Conservation (phyloP, 495 filamentous ascomycete species). For the Pseudevernia furfuracea region DNA sequence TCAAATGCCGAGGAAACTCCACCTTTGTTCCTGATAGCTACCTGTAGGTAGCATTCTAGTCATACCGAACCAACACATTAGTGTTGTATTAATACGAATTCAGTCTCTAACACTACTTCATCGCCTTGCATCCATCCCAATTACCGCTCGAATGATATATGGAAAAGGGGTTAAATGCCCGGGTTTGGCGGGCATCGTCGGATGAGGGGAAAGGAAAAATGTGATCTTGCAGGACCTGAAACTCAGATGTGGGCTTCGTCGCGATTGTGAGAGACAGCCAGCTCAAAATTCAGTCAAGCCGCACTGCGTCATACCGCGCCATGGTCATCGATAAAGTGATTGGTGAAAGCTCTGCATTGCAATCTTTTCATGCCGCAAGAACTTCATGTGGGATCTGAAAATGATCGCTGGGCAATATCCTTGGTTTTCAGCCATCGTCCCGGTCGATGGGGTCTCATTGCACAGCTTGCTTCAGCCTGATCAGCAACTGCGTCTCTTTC, state of each 20-base stretch:
- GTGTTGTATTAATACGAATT: too few species aligned
- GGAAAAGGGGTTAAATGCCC: too few species aligned
- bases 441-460: background rate
- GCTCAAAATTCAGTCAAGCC: background rate
- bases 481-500: constrained; percentile 7
- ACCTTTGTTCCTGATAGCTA: background rate
- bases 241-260: background rate
- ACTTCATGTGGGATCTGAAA: background rate
- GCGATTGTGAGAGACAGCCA: background rate
- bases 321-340: background rate
- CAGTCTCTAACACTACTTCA: too few species aligned
- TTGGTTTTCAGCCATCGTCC: background rate
- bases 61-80: too few species aligned
- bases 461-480: constrained; percentile 9
- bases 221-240: background rate
- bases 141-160: background rate
- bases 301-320: background rate
- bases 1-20: background rate
- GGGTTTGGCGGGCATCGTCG: background rate
- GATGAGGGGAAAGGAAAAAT: background rate
- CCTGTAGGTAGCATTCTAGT: too few species aligned
- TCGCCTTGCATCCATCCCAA: background rate
- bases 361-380: background rate
- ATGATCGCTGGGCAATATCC: background rate
- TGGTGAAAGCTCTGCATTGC: background rate